Conservation (phyloP, 2,329 filamentous ascomycete genomes). For the Nemania abortiva region DNA sequence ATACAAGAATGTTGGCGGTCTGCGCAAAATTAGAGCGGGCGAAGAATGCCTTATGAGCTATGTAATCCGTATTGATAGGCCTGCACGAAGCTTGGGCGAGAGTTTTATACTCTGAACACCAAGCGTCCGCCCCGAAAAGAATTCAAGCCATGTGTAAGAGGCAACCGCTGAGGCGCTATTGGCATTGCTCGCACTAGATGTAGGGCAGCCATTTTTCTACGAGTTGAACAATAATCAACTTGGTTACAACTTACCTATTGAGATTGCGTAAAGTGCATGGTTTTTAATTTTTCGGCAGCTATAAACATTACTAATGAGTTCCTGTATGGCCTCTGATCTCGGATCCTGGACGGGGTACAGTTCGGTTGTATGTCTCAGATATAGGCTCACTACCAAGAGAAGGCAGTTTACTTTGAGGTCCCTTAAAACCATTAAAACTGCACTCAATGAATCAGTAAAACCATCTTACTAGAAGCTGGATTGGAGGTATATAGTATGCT, state of each 20-base stretch:
- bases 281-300: neutral
- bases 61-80: neutral
- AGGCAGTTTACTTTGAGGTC: neutral
- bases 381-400: neutral
- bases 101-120: neutral
- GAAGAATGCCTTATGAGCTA: neutral
- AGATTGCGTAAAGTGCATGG: neutral
- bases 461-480: neutral
- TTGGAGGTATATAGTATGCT: neutral
- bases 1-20: neutral
- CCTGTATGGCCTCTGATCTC: neutral
- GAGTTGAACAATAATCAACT: neutral
- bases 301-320: neutral
- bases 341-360: neutral
- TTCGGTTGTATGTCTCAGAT: neutral
- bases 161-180: neutral
- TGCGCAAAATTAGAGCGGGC: neutral
- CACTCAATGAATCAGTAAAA: neutral
- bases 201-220: neutral
- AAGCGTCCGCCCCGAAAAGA: neutral
- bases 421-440: neutral
- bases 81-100: neutral
- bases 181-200: neutral
- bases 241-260: neutral
- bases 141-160: slow-evolving; percentile 3